phyloP scores from a whole-genome alignment of 108 stramenopile species.

The Bacterosira constricta region DNA sequence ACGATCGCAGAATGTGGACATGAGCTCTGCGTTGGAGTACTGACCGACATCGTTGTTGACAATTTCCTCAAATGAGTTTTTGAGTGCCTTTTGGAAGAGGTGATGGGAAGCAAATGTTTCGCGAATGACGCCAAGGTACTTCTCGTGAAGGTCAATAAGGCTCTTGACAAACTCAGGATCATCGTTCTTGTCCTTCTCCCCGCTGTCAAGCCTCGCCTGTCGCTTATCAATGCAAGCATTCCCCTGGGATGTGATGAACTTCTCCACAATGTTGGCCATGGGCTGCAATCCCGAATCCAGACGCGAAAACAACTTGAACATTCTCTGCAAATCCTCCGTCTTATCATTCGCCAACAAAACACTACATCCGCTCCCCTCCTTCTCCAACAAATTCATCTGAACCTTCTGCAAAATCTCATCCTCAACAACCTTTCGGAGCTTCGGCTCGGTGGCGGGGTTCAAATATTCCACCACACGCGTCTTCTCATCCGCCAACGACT shows the following conservation, averaged over 20 bases:
- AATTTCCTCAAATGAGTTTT: conserved; percentile 98
- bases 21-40: conserved; percentile 95
- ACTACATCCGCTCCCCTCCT: conserved; percentile 96
- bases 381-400: conserved; percentile 93
- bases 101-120: conserved; percentile 91
- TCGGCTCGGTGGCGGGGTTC: conserved; percentile 87
- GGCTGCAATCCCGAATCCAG: conserved; percentile 94
- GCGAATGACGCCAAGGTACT: conserved; percentile 91
- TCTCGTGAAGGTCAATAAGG: conserved; percentile 96
- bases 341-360: conserved; percentile 97
- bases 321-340: conserved; percentile 93
- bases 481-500: conserved; percentile 87
- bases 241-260: conserved; percentile 86
- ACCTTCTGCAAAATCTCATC: conserved; percentile 96
- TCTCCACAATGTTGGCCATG: conserved; percentile 90
- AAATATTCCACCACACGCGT: conserved; percentile 93
- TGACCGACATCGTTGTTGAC: conserved; percentile 97
- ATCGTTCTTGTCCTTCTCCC: conserved; percentile 93
- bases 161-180: conserved; percentile 97
- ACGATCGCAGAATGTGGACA: conserved; percentile 98
- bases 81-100: conserved; percentile 98
- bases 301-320: conserved; percentile 95
- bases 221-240: conserved; percentile 87
- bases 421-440: conserved; percentile 91
- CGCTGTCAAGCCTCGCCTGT: conserved; percentile 85